Percentiles rank a stretch among this genome's conserved stretches.
Evolutionary conservation across 1,139 yeast genomes (phyloP).

Genomic region (Saccharomyces hybrid): DNA sequence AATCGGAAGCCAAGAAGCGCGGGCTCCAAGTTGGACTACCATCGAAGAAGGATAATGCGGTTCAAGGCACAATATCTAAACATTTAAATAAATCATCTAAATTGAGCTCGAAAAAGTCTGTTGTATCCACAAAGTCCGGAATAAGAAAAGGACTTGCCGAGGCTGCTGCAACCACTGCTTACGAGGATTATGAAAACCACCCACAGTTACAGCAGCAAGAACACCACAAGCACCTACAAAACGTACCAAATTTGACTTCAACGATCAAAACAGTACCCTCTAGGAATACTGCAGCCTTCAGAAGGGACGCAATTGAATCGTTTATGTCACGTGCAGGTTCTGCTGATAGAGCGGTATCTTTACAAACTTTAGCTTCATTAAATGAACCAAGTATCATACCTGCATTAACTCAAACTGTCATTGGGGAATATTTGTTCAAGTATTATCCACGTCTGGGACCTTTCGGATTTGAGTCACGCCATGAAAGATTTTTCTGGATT

Average conservation of each 20-base stretch:
- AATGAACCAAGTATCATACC: conserved; percentile 74
- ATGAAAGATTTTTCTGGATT: conserved; percentile 92
- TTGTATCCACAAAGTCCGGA: conserved; percentile 12
- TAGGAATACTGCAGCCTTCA: neutral
- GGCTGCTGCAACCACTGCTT: conserved; percentile 26
- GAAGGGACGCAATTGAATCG: neutral
- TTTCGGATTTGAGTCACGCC: conserved; percentile 70
- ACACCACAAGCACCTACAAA: conserved; percentile 12
- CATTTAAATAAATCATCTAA: neutral
- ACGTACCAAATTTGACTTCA: neutral
- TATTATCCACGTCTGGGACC: conserved; percentile 77
- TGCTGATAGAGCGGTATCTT: conserved; percentile 1
- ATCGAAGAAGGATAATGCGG: neutral
- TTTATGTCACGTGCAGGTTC: conserved; percentile 3
- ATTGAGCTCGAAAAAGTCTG: neutral
- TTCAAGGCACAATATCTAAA: neutral
- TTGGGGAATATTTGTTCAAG: conserved; percentile 86
- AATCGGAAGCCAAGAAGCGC: conserved; percentile 42
- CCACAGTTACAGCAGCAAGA: neutral
- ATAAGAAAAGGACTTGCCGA: conserved; percentile 27
- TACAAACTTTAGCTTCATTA: conserved; percentile 45
- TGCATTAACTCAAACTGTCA: conserved; percentile 83
- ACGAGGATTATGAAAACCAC: conserved; percentile 18
- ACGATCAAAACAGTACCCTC: neutral
- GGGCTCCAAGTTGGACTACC: conserved; percentile 33